A percentile compares a stretch with the other conserved stretches of the same genome.
Evolutionary conservation across 768 basidiomycete genomes (phyloP).

Genomic region (Hygrocybe coccinea): DNA sequence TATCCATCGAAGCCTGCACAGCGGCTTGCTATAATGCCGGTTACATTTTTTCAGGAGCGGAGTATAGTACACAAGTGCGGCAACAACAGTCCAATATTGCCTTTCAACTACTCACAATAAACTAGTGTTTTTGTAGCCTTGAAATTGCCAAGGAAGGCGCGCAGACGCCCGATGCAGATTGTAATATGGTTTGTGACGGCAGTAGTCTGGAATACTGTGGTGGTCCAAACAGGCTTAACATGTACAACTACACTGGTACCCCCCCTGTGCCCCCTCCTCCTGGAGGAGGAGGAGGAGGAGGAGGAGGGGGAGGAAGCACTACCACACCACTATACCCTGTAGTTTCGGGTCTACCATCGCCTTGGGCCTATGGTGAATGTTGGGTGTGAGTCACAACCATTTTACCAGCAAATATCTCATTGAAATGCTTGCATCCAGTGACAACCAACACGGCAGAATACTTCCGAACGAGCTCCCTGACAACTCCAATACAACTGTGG

Average conservation of each 20-base stretch:
- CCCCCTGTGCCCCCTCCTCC: constrained; percentile 35
- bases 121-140: constrained; percentile 38
- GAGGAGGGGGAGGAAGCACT: constrained; percentile 31
- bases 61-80: constrained; percentile 39
- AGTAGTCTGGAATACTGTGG: constrained; percentile 66
- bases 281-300: constrained; percentile 35
- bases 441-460: background rate
- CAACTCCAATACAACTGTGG: constrained; percentile 5
- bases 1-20: constrained; percentile 56
- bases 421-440: background rate
- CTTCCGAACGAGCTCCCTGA: background rate
- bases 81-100: constrained; percentile 7
- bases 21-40: constrained; percentile 56
- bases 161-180: constrained; percentile 46
- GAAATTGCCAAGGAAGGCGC: constrained; percentile 44
- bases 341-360: constrained; percentile 45
- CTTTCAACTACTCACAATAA: constrained; percentile 24
- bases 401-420: background rate
- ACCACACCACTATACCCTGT: constrained; percentile 39
- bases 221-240: constrained; percentile 59
- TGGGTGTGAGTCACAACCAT: constrained; percentile 47
- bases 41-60: constrained; percentile 34
- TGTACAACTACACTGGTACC: constrained; percentile 68
- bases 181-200: constrained; percentile 63
- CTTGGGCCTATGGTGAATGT: constrained; percentile 60